Percentiles rank a stretch among this genome's conserved stretches.
These are phyloP conservation scores for Luzula sylvatica DNA, from an alignment of 176 grass and related monocot species.

Conservation along the genomic window DNA sequence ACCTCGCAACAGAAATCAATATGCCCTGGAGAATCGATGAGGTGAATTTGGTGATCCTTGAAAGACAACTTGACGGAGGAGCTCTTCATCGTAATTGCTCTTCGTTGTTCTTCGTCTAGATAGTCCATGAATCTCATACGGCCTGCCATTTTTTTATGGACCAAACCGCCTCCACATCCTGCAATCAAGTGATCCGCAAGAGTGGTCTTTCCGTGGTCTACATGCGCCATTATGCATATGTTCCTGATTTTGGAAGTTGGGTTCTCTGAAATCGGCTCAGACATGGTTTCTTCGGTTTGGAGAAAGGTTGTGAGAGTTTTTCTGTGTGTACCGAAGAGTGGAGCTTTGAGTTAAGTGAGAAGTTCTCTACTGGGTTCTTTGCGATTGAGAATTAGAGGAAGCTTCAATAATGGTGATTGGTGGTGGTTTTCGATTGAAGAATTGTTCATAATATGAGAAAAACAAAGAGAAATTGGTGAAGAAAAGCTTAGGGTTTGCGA, in stretches of 20 bases:
- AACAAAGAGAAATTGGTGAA: background rate
- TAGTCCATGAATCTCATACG: constrained; percentile 71
- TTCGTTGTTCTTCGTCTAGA: constrained; percentile 78
- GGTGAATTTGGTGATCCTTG: constrained; percentile 43
- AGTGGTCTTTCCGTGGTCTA: constrained; percentile 88
- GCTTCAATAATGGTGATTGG: background rate
- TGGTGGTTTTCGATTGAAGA: background rate
- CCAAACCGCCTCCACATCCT: constrained; percentile 45
- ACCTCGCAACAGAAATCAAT: constrained; percentile 86
- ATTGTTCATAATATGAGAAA: background rate
- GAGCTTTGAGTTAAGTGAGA: background rate
- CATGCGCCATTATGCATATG: constrained; percentile 93
- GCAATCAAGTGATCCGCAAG: constrained; percentile 91
- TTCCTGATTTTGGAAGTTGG: constrained; percentile 39
- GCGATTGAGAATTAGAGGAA: background rate
- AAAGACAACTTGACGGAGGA: constrained; percentile 44
- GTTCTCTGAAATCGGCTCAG: constrained; percentile 16
- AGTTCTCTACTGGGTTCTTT: background rate
- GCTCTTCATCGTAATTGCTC: constrained; percentile 91
- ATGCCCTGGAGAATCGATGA: constrained; percentile 94
- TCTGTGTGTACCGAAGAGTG: background rate
- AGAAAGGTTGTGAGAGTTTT: background rate
- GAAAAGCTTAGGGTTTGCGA: background rate
- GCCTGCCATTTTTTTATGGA: constrained; percentile 69
- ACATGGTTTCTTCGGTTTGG: constrained; percentile 4